Base-by-base conservation (phyloP, 2,329 filamentous ascomycete genomes). In the Clarireedia paspali region DNA sequence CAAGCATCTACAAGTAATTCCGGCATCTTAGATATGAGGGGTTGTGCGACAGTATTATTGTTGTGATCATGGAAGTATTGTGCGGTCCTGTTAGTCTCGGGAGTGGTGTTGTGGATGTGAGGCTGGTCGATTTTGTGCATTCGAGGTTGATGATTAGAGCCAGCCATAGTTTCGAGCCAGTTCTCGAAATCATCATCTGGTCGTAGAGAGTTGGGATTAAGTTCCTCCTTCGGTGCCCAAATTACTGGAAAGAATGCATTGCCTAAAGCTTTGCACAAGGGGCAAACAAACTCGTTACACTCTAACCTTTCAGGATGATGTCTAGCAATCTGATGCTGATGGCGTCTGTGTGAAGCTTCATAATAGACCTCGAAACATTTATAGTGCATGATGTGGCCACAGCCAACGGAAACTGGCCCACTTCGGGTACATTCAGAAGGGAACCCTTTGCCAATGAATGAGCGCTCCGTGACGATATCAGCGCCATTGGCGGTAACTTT, bases 331-430 rank as follows among this genome's bases (percentile, higher is more conserved):
- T 99, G 94, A 65, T 94, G 89, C 20, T 82, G 82, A 68, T 99
- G 95, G 40, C 94, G 83, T 58, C 91, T 81, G 53, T 85, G 79
- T 0, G 90, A 95, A 4, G 92, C 90, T 47, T 88, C 83, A 62
- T 89, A 87, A 67, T 97, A 99, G 42, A 88, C 82, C 66, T 96
- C 91, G 68, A 99, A 99, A 72, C 94, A 99, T 63, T 82, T 84
- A 70, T 89, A 97, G 70, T 99, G 94, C 94, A 99, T 99, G 67
- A 99, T 95, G 70, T 99, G 94, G 2, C 94, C 94, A 71, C 94
- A 99, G 9, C 92, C 90, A 38, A 88, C 89, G 10, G 91, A 89
- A 1, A 97, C 87, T 0, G 92, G 88, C 0, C 91, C 94, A 17
- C 81, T 77, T 27, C 80, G 77, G 36, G 83, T 83, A 42, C 83